These are phyloP conservation scores for Oryza coarctata DNA, from an alignment of 176 grass and related monocot species.

Conservation along the genomic window DNA sequence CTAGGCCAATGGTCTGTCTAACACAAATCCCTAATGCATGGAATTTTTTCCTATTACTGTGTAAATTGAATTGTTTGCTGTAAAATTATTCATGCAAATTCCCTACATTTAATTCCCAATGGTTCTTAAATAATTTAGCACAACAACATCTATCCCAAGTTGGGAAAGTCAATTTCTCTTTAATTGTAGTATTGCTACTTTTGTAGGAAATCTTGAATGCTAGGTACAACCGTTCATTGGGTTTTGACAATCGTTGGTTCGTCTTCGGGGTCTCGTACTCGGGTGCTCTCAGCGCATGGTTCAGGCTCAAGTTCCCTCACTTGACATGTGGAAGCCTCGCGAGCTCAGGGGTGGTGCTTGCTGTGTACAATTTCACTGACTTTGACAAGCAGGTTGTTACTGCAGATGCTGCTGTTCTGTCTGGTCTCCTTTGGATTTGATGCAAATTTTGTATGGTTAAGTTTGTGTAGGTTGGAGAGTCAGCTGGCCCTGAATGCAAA, in stretches of 20 bases:
- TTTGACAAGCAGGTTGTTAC: slow-evolving; percentile 99
- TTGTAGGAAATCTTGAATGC: slow-evolving; percentile 66
- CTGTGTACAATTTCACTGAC: slow-evolving; percentile 83
- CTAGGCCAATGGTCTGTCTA: no score
- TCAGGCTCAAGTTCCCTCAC: slow-evolving; percentile 93
- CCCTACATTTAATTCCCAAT: no score
- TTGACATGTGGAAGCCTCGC: slow-evolving; percentile 94
- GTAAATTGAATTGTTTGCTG: background rate
- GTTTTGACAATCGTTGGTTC: slow-evolving; percentile 71
- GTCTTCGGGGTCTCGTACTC: slow-evolving; percentile 87
- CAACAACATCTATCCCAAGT: no score
- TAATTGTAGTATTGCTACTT: background rate
- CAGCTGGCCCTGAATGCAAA: slow-evolving; percentile 90
- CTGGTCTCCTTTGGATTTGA: background rate
- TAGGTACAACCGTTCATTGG: slow-evolving; percentile 62
- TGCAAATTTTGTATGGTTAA: no score
- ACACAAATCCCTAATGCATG: no score
- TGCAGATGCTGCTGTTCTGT: slow-evolving; percentile 12
- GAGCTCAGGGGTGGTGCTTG: slow-evolving; percentile 87
- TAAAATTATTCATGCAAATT: background rate
- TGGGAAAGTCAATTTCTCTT: no score
- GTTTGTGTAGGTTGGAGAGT: slow-evolving; percentile 66
- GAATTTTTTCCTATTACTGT: background rate
- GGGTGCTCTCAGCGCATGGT: slow-evolving; percentile 95
- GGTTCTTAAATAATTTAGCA: no score